Conservation (phyloP, 2,329 filamentous ascomycete species). For the Colletotrichum incanum region DNA sequence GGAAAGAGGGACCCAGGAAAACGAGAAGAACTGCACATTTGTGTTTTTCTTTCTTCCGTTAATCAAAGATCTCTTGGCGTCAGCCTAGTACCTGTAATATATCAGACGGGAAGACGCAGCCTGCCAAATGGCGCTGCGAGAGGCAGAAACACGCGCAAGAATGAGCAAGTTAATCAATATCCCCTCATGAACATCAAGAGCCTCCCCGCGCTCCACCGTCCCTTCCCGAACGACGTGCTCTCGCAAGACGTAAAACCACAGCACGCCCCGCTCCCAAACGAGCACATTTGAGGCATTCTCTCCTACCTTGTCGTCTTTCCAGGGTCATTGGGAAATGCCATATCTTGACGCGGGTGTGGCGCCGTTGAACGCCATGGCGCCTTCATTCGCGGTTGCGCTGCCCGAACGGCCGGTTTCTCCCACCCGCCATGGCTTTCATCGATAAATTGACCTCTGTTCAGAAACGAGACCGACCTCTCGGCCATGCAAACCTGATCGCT, state of each 20-base stretch:
- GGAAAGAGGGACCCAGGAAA: too few relatives aligned
- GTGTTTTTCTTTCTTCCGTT: not conserved
- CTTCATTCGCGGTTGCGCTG: not conserved
- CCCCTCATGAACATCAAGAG: constrained; percentile 10
- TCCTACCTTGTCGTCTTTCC: not conserved
- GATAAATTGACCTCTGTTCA: not conserved
- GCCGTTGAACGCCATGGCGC: constrained; percentile 7
- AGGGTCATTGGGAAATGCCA: not conserved
- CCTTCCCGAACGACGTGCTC: not conserved
- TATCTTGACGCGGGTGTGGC: not conserved
- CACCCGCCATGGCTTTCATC: not conserved
- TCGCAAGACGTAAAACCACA: not conserved
- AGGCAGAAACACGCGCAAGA: constrained; percentile 29
- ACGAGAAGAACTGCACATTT: not conserved
- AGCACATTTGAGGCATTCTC: constrained; percentile 26
- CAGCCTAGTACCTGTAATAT: not conserved
- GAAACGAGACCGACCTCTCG: not conserved
- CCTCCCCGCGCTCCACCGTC: not conserved
- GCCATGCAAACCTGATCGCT: not conserved
- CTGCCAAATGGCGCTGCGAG: not conserved
- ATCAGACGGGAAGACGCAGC: not conserved
- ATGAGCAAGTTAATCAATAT: constrained; percentile 44
- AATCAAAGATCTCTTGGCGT: not conserved
- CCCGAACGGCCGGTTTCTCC: not conserved
- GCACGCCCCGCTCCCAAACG: not conserved